Evolutionary conservation across 495 filamentous ascomycete species (phyloP).

Genomic region (Pseudomonodictys pantanalensis): DNA sequence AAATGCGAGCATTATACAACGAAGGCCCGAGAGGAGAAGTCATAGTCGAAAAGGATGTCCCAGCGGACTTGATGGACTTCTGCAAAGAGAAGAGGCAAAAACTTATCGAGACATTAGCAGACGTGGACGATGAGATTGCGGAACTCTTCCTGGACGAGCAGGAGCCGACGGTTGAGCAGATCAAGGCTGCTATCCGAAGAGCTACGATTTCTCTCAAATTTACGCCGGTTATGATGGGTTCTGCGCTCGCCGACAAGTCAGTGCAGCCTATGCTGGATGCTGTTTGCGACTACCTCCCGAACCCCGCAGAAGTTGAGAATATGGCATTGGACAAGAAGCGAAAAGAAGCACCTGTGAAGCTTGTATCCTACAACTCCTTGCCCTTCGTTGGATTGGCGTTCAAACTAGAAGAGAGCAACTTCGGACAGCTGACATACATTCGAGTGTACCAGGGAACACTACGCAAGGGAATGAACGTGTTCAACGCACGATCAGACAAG

Average conservation of each 20-base stretch:
- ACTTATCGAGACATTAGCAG: conserved; percentile 91
- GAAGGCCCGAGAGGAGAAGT: conserved; percentile 73
- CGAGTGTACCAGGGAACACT: conserved; percentile 95
- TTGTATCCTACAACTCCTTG: conserved; percentile 86
- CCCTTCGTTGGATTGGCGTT: conserved; percentile 97
- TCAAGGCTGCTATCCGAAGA: conserved; percentile 85
- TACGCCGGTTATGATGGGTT: conserved; percentile 93
- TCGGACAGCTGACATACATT: conserved; percentile 97
- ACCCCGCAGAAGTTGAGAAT: conserved; percentile 87
- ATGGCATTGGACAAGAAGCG: conserved; percentile 79
- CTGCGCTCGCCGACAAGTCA: conserved; percentile 89
- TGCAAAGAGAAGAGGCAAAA: conserved; percentile 75
- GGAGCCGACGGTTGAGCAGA: conserved; percentile 71
- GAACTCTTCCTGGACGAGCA: conserved; percentile 90
- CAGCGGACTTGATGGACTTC: conserved; percentile 67
- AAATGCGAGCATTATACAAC: conserved; percentile 91
- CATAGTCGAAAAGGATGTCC: conserved; percentile 74
- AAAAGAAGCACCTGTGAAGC: conserved; percentile 72
- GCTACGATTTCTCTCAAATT: conserved; percentile 88
- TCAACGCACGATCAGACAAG: conserved; percentile 90
- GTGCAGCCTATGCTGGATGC: conserved; percentile 97
- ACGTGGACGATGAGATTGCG: conserved; percentile 97
- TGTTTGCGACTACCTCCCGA: conserved; percentile 94
- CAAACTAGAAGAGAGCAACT: conserved; percentile 99
- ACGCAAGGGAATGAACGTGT: conserved; percentile 83